Conservation (phyloP, 176 grass and related monocot genomes). For the Cenchrus fungigraminus region DNA sequence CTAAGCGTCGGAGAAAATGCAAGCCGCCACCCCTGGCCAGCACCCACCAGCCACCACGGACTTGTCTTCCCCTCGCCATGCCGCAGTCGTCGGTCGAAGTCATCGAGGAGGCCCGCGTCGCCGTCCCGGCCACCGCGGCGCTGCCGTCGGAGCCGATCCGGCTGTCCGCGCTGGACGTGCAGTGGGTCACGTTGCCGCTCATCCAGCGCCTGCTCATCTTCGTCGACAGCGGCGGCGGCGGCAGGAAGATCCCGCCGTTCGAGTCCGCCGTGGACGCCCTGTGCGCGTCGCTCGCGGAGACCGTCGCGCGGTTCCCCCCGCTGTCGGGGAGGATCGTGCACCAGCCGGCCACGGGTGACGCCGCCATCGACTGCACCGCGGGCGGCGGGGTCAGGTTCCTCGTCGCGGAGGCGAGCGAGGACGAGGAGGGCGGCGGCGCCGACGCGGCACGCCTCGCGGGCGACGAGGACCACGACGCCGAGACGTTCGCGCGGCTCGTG, state of each 20-base stretch:
- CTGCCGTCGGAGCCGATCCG: constrained; percentile 4
- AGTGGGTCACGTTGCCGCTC: constrained; percentile 37
- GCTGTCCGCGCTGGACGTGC: constrained; percentile 39
- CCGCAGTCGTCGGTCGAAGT: not conserved
- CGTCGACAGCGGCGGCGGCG: not conserved
- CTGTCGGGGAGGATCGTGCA: constrained; percentile 31
- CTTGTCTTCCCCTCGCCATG: not conserved
- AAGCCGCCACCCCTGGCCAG: no score
- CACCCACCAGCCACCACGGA: not conserved
- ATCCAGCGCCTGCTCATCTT: constrained; percentile 45
- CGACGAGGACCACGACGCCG: constrained; percentile 33
- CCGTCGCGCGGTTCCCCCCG: constrained; percentile 27
- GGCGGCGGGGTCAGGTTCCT: constrained; percentile 29
- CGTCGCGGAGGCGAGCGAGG: constrained; percentile 31
- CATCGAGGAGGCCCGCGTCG: constrained; percentile 16
- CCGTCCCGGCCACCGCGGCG: not conserved
- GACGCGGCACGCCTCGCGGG: not conserved
- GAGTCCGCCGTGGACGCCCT: constrained; percentile 26
- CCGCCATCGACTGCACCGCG: constrained; percentile 41
- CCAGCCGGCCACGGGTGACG: not conserved
- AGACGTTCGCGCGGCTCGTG: constrained; percentile 25
- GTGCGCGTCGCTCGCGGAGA: constrained; percentile 25
- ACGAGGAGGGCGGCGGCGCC: not conserved
- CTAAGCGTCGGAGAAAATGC: no score
- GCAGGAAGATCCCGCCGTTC: constrained; percentile 9